Evolutionary conservation across 192 early-diverging fungal genomes (phyloP), one percentile per base, ranked within the genome.

Genomic region (Podila verticillata): DNA sequence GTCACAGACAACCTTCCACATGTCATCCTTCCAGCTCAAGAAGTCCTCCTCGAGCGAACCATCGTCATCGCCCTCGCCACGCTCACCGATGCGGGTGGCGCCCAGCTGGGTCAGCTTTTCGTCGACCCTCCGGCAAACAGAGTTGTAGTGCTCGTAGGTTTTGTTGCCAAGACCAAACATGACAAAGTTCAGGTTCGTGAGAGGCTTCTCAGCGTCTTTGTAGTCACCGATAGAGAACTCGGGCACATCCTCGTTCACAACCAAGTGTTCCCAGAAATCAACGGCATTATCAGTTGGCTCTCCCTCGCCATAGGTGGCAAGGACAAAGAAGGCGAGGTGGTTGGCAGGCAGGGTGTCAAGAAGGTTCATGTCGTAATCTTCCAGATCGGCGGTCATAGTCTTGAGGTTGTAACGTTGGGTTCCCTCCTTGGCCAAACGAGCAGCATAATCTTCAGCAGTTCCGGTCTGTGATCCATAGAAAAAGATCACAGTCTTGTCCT

Each of bases 401-500:
- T 84, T 89, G 35, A 99, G 83, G 57, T 89, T 86, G 65, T 91
- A 93, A 34, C 87, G 87, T 60, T 92, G 88, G 12, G 88, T 87
- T 39, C 90, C 90, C 69, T 98, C 97, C 68, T 97, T 96, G 70
- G 91, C 93, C 62, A 97, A 75, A 51, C 97, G 95, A 31, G 88
- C 87, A 57, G 98, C 97, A 85, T 98, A 96, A 74, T 99, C 98
- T 85, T 99, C 98, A 56, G 97, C 98, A 9, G 98, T 99, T 65
- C 98, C 98, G 9, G 98, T 99, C 86, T 99, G 98, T 26, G 96
- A 97, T 57, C 98, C 98, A 73, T 96, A 99, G 74, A 99, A 96
- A 36, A 96, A 84, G 39, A 96, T 89, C 34, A 96, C 89, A 63
- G 92, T 89, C 68, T 93, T 91, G 68, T 87, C 91, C 89, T 90